A percentile compares a stretch with the other conserved stretches of the same genome.
Evolutionary conservation across 805 yeast species (phyloP).

Genomic region (Yamadazyma paraphyllophila): DNA sequence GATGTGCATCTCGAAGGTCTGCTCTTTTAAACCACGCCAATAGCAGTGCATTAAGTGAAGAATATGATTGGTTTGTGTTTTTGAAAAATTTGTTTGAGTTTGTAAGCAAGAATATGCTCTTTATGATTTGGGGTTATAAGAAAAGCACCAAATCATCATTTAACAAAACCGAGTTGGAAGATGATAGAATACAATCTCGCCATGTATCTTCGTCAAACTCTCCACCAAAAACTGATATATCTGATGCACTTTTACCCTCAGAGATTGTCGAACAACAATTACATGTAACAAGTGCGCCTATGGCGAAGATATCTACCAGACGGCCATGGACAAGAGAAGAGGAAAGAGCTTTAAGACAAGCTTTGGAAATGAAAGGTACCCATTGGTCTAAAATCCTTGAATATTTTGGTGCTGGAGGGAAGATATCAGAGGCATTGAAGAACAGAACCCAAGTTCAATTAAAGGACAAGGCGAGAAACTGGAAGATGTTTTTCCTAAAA

Average conservation of each 20-base stretch:
- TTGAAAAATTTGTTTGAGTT: constrained; percentile 77
- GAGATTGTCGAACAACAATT: constrained; percentile 45
- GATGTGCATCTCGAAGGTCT: constrained; percentile 71
- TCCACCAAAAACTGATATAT: constrained; percentile 17
- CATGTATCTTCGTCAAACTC: constrained; percentile 3
- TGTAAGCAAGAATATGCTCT: constrained; percentile 69
- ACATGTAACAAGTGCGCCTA: constrained; percentile 33
- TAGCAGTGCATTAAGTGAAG: constrained; percentile 57
- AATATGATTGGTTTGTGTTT: constrained; percentile 84
- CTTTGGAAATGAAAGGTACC: constrained; percentile 82
- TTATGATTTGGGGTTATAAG: constrained; percentile 67
- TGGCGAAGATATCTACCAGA: constrained; percentile 36
- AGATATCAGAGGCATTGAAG: constrained; percentile 75
- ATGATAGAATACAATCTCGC: constrained; percentile 7
- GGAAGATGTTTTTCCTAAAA: constrained; percentile 85
- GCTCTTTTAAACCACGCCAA: constrained; percentile 48
- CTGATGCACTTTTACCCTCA: constrained; percentile 38
- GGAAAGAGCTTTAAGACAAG: constrained; percentile 78
- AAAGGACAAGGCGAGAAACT: constrained; percentile 94
- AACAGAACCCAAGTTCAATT: constrained; percentile 88
- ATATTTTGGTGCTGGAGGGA: constrained; percentile 92
- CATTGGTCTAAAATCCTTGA: constrained; percentile 91
- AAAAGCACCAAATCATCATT: constrained; percentile 19
- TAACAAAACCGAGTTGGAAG: constrained; percentile 5
- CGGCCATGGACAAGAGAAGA: constrained; percentile 87